Conservation (phyloP, 164 flowering plant genomes). For the Saururus chinensis region DNA sequence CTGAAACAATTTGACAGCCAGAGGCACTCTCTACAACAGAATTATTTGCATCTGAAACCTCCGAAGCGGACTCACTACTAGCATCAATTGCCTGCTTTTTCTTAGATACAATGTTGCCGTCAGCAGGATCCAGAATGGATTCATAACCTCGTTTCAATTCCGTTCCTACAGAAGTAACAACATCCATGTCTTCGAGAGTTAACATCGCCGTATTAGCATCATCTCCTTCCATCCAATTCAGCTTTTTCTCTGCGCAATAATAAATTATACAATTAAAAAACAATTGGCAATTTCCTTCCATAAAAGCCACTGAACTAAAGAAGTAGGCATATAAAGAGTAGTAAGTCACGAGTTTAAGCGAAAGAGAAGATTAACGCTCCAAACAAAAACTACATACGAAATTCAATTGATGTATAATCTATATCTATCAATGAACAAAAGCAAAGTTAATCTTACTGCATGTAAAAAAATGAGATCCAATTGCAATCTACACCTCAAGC, state of each 20-base stretch:
- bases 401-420: no score
- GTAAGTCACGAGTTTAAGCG: no score
- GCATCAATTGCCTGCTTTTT: background rate
- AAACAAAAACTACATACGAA: no score
- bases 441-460: no score
- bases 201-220: background rate
- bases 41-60: background rate
- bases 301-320: no score
- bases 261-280: no score
- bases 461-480: no score
- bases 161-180: background rate
- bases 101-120: background rate
- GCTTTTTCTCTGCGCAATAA: background rate
- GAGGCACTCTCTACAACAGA: background rate
- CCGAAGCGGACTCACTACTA: background rate
- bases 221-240: background rate
- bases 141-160: background rate
- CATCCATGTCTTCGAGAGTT: background rate
- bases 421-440: no score
- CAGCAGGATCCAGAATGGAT: background rate
- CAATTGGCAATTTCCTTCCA: no score
- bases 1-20: slow-evolving; percentile 1
- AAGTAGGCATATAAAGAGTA: no score
- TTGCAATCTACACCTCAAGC: no score
- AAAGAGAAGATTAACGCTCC: no score